A percentile compares a stretch with the other conserved stretches of the same genome.
Evolutionary conservation across 495 filamentous ascomycete genomes (phyloP).

Genomic region (Aspergillus asperescens): DNA sequence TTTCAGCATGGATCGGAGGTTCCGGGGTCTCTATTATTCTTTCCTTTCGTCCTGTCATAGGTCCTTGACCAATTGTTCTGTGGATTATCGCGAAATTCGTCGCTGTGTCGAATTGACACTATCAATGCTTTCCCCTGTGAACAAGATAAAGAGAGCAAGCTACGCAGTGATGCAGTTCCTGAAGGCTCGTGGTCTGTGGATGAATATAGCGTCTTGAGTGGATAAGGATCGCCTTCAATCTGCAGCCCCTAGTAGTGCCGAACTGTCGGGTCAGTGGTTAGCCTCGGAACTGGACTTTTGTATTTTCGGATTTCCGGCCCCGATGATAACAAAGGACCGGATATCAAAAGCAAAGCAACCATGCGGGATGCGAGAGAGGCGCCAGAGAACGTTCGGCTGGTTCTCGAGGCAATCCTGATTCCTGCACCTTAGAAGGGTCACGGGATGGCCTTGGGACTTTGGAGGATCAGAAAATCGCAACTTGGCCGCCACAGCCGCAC

Average conservation of each 20-base stretch:
- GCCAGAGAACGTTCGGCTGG: too few relatives aligned
- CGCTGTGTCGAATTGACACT: background rate
- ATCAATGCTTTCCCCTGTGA: background rate
- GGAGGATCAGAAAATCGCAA: background rate
- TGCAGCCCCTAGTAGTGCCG: constrained; percentile 29
- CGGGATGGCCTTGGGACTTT: background rate
- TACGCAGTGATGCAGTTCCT: background rate
- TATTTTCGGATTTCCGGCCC: background rate
- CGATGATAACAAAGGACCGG: background rate
- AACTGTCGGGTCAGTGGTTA: constrained; percentile 29
- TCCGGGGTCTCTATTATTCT: too few relatives aligned
- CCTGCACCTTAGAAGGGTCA: too few relatives aligned
- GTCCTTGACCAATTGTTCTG: background rate
- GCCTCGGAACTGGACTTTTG: background rate
- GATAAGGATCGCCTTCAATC: constrained; percentile 24
- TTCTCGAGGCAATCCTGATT: too few relatives aligned
- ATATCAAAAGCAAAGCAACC: background rate
- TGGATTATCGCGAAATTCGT: background rate
- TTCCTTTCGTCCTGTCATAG: too few relatives aligned
- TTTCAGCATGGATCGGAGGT: too few relatives aligned
- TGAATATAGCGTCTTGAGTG: constrained; percentile 13
- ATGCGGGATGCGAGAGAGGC: too few relatives aligned
- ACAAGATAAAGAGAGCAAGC: too few relatives aligned
- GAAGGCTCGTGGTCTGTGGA: background rate
- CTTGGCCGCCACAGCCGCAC: constrained; percentile 11